phyloP scores from a whole-genome alignment of 179 eudicot genomes.

The Spinacia oleracea region DNA sequence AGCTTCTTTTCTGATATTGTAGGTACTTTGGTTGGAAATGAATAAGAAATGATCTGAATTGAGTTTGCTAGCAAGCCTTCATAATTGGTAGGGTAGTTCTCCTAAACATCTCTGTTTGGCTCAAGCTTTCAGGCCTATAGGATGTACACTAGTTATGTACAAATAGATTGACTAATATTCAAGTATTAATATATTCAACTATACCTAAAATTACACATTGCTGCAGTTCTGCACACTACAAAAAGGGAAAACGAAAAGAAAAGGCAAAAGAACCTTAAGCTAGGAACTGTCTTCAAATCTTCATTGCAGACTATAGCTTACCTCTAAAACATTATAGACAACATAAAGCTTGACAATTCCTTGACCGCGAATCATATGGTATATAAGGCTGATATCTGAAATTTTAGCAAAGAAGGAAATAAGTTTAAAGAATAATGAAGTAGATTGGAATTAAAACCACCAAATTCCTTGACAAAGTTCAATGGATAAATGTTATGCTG shows the following conservation, averaged over 20 bases:
- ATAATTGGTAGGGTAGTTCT: not conserved
- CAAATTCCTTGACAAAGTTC: not conserved
- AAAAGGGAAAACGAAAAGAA: not conserved
- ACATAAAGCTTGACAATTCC: constrained; percentile 92
- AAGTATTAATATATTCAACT: not conserved
- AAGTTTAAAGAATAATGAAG: not conserved
- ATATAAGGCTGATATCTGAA: constrained; percentile 96
- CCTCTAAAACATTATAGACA: constrained; percentile 97
- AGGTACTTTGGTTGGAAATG: not conserved
- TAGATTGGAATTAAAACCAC: not conserved
- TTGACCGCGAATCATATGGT: constrained; percentile 99
- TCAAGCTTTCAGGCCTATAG: not conserved
- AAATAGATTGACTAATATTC: not conserved
- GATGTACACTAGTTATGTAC: not conserved
- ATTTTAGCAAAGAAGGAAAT: constrained; percentile 21
- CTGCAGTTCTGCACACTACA: not conserved
- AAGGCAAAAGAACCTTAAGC: constrained; percentile 4
- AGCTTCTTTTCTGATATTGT: not conserved
- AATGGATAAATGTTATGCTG: constrained; percentile 16
- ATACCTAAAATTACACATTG: not conserved
- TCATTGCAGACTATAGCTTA: constrained; percentile 33
- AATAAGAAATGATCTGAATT: not conserved
- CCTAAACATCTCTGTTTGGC: not conserved
- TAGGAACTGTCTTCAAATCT: constrained; percentile 4
- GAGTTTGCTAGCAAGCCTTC: not conserved